Conservation (phyloP, 148 eudicot genomes). For the Tetragonia tetragonoides region DNA sequence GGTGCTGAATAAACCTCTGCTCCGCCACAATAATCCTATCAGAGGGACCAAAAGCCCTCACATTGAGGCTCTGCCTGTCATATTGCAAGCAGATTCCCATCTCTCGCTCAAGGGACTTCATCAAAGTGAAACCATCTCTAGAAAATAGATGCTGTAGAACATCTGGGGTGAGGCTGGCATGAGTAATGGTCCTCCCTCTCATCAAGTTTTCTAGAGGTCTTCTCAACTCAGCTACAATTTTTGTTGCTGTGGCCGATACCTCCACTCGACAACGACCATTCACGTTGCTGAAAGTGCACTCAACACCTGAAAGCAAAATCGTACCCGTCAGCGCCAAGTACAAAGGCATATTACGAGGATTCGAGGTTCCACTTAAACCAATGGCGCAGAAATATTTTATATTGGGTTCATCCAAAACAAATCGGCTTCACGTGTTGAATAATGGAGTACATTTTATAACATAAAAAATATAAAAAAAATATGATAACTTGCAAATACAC, state of each 20-base stretch:
- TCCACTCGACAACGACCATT: constrained; percentile 72
- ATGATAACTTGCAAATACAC: no score
- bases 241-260: constrained; percentile 82
- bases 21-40: constrained; percentile 48
- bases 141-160: constrained; percentile 56
- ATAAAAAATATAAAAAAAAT: no score
- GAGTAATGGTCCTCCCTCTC: constrained; percentile 57
- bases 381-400: not conserved
- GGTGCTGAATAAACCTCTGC: constrained; percentile 47
- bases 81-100: constrained; percentile 60
- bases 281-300: constrained; percentile 46
- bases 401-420: no score
- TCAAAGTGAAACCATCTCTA: constrained; percentile 54
- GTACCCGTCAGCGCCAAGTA: constrained; percentile 20
- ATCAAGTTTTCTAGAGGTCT: constrained; percentile 70
- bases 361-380: not conserved
- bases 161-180: constrained; percentile 63
- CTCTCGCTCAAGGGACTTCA: constrained; percentile 64
- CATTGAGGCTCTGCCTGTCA: constrained; percentile 53
- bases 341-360: constrained; percentile 4
- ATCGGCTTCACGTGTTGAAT: no score
- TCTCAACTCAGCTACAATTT: constrained; percentile 74
- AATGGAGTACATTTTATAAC: no score
- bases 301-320: constrained; percentile 49
- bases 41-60: constrained; percentile 61